Evolutionary conservation across 2,329 filamentous ascomycete genomes (phyloP).

Genomic region (Fusarium nanum): DNA sequence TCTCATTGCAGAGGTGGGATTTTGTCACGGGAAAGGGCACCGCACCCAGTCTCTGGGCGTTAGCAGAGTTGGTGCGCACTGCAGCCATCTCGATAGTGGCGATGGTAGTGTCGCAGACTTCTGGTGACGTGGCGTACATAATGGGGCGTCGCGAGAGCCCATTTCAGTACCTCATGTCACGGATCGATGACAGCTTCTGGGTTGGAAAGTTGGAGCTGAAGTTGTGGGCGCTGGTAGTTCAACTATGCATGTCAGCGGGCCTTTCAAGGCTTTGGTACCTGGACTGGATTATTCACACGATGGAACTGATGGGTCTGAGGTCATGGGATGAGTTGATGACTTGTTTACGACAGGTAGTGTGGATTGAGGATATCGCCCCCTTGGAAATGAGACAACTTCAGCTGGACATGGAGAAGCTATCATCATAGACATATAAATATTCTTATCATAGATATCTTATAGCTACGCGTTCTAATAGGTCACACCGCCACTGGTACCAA

Average conservation of each 20-base stretch:
- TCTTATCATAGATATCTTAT: background rate
- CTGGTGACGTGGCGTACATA: slow-evolving; percentile 20
- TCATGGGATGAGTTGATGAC: slow-evolving; percentile 21
- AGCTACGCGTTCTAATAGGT: background rate
- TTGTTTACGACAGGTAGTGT: slow-evolving; percentile 12
- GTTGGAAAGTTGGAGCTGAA: slow-evolving; percentile 2
- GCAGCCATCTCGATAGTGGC: slow-evolving; percentile 14
- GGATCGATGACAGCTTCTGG: background rate
- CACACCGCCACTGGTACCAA: slow-evolving; percentile 10
- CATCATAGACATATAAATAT: background rate
- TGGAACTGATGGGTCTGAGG: background rate
- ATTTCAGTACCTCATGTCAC: background rate
- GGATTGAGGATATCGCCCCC: slow-evolving; percentile 21
- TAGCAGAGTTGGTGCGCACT: slow-evolving; percentile 31
- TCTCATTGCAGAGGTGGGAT: slow-evolving; percentile 16
- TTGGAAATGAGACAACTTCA: slow-evolving; percentile 25
- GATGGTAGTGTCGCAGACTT: slow-evolving; percentile 25
- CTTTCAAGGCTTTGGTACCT: slow-evolving; percentile 19
- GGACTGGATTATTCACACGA: slow-evolving; percentile 3
- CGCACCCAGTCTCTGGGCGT: background rate
- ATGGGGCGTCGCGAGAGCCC: background rate
- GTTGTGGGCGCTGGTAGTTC: slow-evolving; percentile 33
- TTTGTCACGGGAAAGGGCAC: background rate
- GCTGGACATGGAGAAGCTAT: slow-evolving; percentile 4
- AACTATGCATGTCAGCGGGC: slow-evolving; percentile 9